Conservation (phyloP, 441 rosid genomes). For the Bocquillonia castaneifolia region DNA sequence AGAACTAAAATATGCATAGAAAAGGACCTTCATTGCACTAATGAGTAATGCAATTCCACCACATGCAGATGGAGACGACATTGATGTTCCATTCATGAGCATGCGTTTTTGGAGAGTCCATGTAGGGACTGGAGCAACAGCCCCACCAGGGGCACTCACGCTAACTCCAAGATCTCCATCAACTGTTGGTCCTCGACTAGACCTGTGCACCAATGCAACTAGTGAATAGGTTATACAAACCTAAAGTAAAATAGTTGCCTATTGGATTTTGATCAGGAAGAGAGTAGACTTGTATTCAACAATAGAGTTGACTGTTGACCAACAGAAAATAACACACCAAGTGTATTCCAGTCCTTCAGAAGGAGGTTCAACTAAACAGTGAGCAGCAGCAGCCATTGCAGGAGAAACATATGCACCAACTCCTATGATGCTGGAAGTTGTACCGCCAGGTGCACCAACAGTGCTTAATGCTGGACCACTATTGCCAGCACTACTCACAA, state of each 20-base stretch:
- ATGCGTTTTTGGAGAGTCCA: conserved; percentile 98
- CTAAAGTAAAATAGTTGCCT: conserved; percentile 12
- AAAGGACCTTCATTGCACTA: conserved; percentile 92
- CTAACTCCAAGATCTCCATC: conserved; percentile 98
- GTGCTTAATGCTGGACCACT: conserved; percentile 97
- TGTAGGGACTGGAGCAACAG: conserved; percentile 98
- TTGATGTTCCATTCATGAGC: conserved; percentile 99
- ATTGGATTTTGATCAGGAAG: neutral
- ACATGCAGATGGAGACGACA: conserved; percentile 99
- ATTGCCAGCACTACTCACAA: conserved; percentile 99
- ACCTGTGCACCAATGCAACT: conserved; percentile 53
- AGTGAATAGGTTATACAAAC: conserved; percentile 18
- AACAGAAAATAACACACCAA: conserved; percentile 46
- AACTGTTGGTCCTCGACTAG: conserved; percentile 96
- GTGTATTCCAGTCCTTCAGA: conserved; percentile 92
- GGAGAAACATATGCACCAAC: conserved; percentile 99
- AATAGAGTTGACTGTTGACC: conserved; percentile 14
- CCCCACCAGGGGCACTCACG: conserved; percentile 99
- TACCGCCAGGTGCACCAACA: conserved; percentile 99
- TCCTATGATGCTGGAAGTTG: conserved; percentile 89
- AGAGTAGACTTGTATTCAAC: conserved; percentile 6
- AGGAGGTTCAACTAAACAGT: conserved; percentile 90
- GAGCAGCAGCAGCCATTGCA: conserved; percentile 97
- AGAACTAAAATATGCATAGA: conserved; percentile 12
- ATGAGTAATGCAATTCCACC: conserved; percentile 91